Percentiles rank a stretch among this genome's conserved stretches.
Evolutionary conservation across 2,329 filamentous ascomycete genomes (phyloP).

Genomic region (Phialophora macrospora): DNA sequence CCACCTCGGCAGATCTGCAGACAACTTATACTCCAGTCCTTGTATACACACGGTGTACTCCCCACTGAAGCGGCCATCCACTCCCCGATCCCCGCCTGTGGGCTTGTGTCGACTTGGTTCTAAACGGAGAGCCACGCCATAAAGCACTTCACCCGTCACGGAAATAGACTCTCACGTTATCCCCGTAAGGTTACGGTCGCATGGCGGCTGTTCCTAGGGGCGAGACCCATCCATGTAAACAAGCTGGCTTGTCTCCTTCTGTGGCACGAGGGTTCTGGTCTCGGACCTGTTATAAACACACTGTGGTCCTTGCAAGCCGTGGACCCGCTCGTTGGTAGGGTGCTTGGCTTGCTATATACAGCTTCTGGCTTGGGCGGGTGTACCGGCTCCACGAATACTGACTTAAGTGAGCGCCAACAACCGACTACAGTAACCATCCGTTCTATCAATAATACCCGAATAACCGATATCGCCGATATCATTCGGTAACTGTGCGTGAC

Average conservation of each 20-base stretch:
- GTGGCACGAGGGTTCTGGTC: background rate
- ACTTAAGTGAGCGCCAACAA: no score
- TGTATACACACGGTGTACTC: background rate
- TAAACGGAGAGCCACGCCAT: no score
- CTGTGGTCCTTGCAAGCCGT: background rate
- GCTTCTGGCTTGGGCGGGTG: no score
- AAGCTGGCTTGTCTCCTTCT: background rate
- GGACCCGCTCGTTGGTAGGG: no score
- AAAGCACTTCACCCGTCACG: background rate
- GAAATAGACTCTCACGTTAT: background rate
- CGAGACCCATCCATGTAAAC: background rate
- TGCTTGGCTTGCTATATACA: no score
- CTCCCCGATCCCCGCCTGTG: background rate
- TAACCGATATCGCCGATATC: no score
- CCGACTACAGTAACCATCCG: no score
- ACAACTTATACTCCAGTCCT: background rate
- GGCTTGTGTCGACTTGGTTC: background rate
- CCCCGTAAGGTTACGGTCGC: no score
- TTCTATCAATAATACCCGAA: no score
- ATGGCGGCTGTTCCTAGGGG: background rate
- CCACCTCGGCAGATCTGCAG: background rate
- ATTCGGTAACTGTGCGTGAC: no score
- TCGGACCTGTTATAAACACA: background rate
- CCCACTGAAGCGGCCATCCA: background rate
- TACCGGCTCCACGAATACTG: background rate